phyloP scores from a whole-genome alignment of 495 filamentous ascomycete species.

The Lophiostoma macrostomum region DNA sequence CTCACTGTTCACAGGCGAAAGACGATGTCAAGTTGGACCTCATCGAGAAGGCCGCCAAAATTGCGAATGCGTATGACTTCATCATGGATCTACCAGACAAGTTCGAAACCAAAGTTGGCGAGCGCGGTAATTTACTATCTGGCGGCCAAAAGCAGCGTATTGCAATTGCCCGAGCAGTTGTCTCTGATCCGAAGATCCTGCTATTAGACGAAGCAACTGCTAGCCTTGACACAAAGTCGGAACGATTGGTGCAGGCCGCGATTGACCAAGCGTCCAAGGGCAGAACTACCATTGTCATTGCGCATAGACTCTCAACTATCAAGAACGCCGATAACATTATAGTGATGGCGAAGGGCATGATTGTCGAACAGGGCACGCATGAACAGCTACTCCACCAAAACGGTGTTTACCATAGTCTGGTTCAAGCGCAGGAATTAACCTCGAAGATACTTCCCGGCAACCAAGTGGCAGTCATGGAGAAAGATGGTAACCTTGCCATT shows the following conservation, averaged over 20 bases:
- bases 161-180: conserved; percentile 81
- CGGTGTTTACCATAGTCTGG: conserved; percentile 70
- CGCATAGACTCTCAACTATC: conserved; percentile 91
- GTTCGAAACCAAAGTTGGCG: conserved; percentile 92
- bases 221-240: conserved; percentile 91
- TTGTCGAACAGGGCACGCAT: conserved; percentile 88
- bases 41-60: conserved; percentile 76
- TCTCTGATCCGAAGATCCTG: conserved; percentile 92
- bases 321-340: conserved; percentile 93
- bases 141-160: conserved; percentile 98
- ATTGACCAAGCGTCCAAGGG: conserved; percentile 82
- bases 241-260: conserved; percentile 91
- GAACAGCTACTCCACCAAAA: conserved; percentile 59
- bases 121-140: conserved; percentile 86
- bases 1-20: conserved; percentile 10
- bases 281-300: conserved; percentile 95
- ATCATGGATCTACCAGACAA: conserved; percentile 78
- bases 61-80: conserved; percentile 93
- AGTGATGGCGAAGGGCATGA: conserved; percentile 77
- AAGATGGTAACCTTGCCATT: conserved; percentile 29
- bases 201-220: conserved; percentile 93
- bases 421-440: conserved; percentile 64
- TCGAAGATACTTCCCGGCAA: conserved; percentile 49
- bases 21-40: conserved; percentile 45
- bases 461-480: conserved; percentile 39